Base-by-base conservation (phyloP, 371 early-diverging fungal genomes). In the Rhizopus microsporus region DNA sequence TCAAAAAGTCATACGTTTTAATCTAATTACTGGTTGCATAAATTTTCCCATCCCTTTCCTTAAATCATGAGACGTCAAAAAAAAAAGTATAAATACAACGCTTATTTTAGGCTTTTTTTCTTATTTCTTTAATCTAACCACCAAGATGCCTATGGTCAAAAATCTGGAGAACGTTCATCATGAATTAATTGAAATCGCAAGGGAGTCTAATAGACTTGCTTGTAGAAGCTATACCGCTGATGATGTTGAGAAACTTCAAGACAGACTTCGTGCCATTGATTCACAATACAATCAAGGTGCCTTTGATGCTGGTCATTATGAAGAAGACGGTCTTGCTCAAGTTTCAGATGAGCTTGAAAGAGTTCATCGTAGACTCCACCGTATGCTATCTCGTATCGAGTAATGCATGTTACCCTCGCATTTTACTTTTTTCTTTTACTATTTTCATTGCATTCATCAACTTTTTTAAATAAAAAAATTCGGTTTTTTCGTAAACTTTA, bases 321-420 rank as follows among this genome's bases (percentile, higher is more conserved):
- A 78, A 53, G 62, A 68, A 33, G 64, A 68, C 38, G 78, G 78
- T 29, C 68, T 67, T 46, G 73, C 75, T 37, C 73, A 74, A 46
- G 69, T 78, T 12, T 55, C 66, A 5, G 51, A 68, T 45, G 77
- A 68, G 35, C 49, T 74, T 8, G 67, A 68, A 60, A 65, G 60
- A 44, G 60, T 74, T 16, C 75, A 74, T 31, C 56, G 54, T 3
- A 74, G 62, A 12, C 60, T 74, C 10, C 62, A 59, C 35, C 37
- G 48, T 15, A 65, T 74, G 71, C 63, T 71, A 7, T 42, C 59
- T 44, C 71, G 71, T 40, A 60, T 66, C 40, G 69, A 67, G 13
- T 51, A 62, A 59, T 16, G 32, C 3, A 43, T 23, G 23, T 23
- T 23, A 23, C 23, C 23, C 23, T 23, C 23, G 23, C 23, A 23